phyloP scores from a whole-genome alignment of 345 rosid species.

The Salix purpurea region DNA sequence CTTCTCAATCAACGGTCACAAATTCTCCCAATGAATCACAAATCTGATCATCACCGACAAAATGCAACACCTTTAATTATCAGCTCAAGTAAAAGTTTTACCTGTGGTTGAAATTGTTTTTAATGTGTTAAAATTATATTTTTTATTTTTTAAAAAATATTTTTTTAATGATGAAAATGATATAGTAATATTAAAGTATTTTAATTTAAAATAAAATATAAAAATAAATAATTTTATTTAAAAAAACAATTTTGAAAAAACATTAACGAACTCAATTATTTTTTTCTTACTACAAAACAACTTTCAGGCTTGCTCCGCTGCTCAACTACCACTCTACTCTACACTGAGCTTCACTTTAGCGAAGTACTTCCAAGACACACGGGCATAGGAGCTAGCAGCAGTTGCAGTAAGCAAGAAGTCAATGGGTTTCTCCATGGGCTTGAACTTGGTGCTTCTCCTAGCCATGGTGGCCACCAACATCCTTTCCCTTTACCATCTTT shows the following conservation, averaged over 20 bases:
- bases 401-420: not conserved
- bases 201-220: too few relatives aligned
- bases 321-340: not conserved
- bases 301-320: too few relatives aligned
- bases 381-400: not conserved
- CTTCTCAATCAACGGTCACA: not conserved
- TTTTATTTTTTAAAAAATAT: too few relatives aligned
- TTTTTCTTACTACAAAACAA: too few relatives aligned
- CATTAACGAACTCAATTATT: too few relatives aligned
- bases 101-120: too few relatives aligned
- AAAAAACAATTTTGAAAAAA: too few relatives aligned
- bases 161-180: too few relatives aligned
- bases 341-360: not conserved
- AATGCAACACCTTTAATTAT: not conserved
- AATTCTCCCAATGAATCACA: not conserved
- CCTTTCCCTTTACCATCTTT: slow-evolving; percentile 92
- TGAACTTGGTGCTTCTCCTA: slow-evolving; percentile 67
- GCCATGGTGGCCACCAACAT: slow-evolving; percentile 98
- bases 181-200: too few relatives aligned
- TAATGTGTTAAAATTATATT: too few relatives aligned
- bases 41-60: not conserved
- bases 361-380: not conserved
- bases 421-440: slow-evolving; percentile 90
- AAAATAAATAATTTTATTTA: too few relatives aligned
- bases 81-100: too few relatives aligned